Evolutionary conservation across 2,329 filamentous ascomycete species (phyloP).

Genomic region (Nothophaeocryptopus gaeumannii): DNA sequence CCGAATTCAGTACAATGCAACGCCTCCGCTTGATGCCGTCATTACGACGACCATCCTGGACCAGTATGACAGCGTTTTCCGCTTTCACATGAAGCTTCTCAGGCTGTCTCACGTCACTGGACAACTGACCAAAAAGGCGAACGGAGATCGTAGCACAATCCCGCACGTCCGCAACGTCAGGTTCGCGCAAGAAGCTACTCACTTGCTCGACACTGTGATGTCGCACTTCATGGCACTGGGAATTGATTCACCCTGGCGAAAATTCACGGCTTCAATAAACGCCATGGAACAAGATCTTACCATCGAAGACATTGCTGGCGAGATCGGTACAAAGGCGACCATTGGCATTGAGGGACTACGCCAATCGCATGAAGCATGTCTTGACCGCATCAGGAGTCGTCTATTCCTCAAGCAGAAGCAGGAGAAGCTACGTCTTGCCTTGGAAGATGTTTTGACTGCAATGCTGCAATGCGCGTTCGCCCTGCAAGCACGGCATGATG

Average conservation of each 20-base stretch:
- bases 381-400: slow-evolving; percentile 31
- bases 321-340: slow-evolving; percentile 11
- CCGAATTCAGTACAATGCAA: slow-evolving; percentile 77
- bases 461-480: slow-evolving; percentile 25
- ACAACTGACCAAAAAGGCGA: slow-evolving; percentile 31
- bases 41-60: slow-evolving; percentile 68
- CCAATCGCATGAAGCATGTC: slow-evolving; percentile 27
- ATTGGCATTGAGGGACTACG: slow-evolving; percentile 28
- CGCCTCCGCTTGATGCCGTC: slow-evolving; percentile 66
- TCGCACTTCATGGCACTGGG: slow-evolving; percentile 79
- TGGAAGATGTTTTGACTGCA: slow-evolving; percentile 28
- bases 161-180: background rate
- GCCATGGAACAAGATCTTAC: slow-evolving; percentile 59
- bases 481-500: slow-evolving; percentile 1
- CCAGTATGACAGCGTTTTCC: slow-evolving; percentile 85
- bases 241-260: slow-evolving; percentile 68
- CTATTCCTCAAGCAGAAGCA: slow-evolving; percentile 34
- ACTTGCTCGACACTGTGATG: slow-evolving; percentile 71
- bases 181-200: slow-evolving; percentile 73
- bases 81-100: slow-evolving; percentile 69
- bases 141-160: background rate
- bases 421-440: slow-evolving; percentile 18
- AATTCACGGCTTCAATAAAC: slow-evolving; percentile 65
- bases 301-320: slow-evolving; percentile 41
- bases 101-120: slow-evolving; percentile 64